Evolutionary conservation across 75 land plant genomes (phyloP).

Genomic region (Pinus albicaulis): DNA sequence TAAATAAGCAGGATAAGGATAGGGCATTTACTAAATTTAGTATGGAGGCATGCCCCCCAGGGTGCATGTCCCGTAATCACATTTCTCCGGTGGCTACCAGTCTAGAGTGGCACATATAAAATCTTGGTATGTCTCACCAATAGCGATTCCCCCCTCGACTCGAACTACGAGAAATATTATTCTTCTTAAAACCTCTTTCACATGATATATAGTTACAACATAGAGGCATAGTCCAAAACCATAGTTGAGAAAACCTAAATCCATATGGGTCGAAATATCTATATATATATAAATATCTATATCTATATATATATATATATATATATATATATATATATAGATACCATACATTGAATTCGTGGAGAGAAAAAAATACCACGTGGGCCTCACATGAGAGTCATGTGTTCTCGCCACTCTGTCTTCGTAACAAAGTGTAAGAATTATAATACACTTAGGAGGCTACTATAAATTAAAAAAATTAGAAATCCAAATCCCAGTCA

Average conservation of each 20-base stretch:
- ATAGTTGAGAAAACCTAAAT: neutral
- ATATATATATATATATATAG: too few species aligned
- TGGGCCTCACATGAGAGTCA: too few species aligned
- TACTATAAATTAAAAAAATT: too few species aligned
- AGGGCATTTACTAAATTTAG: conserved; percentile 44
- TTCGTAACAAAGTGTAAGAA: too few species aligned
- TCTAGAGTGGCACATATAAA: conserved; percentile 63
- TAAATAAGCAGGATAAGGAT: neutral
- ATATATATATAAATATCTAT: too few species aligned
- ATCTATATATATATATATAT: too few species aligned
- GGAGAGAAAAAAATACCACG: too few species aligned
- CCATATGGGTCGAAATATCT: too few species aligned
- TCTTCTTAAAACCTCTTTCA: neutral
- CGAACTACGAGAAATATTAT: neutral
- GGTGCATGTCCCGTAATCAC: conserved; percentile 46
- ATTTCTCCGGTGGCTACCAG: conserved; percentile 67
- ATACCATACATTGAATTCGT: too few species aligned
- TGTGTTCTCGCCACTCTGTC: too few species aligned
- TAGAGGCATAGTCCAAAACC: neutral
- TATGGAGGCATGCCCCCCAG: conserved; percentile 38
- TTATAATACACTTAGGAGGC: too few species aligned
- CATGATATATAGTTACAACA: neutral
- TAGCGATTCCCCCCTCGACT: conserved; percentile 21
- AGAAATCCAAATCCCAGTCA: too few species aligned
- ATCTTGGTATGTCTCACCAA: conserved; percentile 39